Evolutionary conservation across 208 protist genomes (phyloP), one percentile per base, ranked within the genome.

Genomic region (Crithidia brevicula): DNA sequence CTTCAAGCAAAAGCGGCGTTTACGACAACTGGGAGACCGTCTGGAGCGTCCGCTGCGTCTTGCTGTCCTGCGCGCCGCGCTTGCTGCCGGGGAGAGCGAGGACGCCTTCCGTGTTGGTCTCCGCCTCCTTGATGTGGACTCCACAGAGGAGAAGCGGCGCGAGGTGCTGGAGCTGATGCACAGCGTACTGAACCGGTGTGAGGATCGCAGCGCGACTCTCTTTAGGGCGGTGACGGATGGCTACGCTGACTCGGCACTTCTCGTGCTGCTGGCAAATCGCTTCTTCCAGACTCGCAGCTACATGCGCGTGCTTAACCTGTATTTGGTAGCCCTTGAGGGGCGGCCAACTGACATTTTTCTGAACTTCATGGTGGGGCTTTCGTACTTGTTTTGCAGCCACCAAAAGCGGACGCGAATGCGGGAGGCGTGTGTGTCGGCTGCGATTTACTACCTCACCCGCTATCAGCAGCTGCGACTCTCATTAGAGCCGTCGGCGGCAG

Each of bases 61-160:
- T 58, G 91, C 88, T 25, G 50, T 96, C 20, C 73, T 96, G 69
- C 81, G 81, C 15, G 86, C 91, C 1, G 88, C 91, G 10, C 70
- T 96, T 31, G 86, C 83, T 0, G 80, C 88, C 18, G 70, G 81
- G 10, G 82, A 96, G 66, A 78, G 83, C 68, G 86, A 93, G 64
- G 91, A 96, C 64, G 91, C 87, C 25, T 88, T 84, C 65, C 88
- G 88, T 16, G 85, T 94, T 2, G 91, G 88, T 2, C 64, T 94
- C 9, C 85, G 89, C 22, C 79, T 96, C 4, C 69, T 96, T 62
- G 77, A 90, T 49, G 84, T 93, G 65, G 79, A 91, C 46, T 77
- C 72, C 27, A 81, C 74, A 15, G 79, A 83, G 28, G 78, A 76
- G 33, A 77, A 92, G 80, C 83, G 82, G 30, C 67, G 71, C 27